Percentiles rank a stretch among this genome's conserved stretches.
phyloP scores from a whole-genome alignment of 257 asterid genomes.

The Lycium ferocissimum region DNA sequence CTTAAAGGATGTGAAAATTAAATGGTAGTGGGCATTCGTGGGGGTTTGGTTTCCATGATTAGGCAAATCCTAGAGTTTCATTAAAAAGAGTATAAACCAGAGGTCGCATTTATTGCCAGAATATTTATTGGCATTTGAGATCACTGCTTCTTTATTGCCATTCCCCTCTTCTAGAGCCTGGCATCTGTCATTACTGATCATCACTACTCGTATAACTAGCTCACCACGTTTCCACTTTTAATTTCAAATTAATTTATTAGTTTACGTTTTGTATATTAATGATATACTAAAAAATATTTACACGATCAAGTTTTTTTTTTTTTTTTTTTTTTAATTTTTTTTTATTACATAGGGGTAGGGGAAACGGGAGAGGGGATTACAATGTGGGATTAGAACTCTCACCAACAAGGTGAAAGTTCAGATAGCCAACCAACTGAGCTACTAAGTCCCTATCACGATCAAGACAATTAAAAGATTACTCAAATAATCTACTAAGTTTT shows the following conservation, averaged over 20 bases:
- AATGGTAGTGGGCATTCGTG: slow-evolving; percentile 36
- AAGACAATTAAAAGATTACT: no score
- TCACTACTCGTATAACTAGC: no score
- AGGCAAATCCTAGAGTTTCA: slow-evolving; percentile 32
- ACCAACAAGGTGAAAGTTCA: no score
- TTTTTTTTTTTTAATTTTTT: no score
- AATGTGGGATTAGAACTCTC: no score
- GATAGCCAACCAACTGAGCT: no score
- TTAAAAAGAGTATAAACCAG: slow-evolving; percentile 13
- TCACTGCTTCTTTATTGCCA: neutral
- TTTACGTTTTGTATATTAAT: neutral
- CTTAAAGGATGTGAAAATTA: slow-evolving; percentile 42
- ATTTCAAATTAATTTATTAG: neutral
- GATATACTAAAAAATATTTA: no score
- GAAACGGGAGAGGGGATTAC: no score
- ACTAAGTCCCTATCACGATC: no score
- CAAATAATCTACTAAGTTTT: no score
- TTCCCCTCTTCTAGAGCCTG: slow-evolving; percentile 29
- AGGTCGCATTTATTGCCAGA: slow-evolving; percentile 37
- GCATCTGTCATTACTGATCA: neutral
- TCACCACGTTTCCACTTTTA: neutral
- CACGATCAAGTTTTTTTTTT: no score
- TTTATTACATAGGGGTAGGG: no score
- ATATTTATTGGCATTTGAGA: slow-evolving; percentile 42
- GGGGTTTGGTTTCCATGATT: slow-evolving; percentile 37